These are phyloP conservation scores for Hypoxylon fuscum DNA, from an alignment of 495 filamentous ascomycete genomes.

Conservation along the genomic window DNA sequence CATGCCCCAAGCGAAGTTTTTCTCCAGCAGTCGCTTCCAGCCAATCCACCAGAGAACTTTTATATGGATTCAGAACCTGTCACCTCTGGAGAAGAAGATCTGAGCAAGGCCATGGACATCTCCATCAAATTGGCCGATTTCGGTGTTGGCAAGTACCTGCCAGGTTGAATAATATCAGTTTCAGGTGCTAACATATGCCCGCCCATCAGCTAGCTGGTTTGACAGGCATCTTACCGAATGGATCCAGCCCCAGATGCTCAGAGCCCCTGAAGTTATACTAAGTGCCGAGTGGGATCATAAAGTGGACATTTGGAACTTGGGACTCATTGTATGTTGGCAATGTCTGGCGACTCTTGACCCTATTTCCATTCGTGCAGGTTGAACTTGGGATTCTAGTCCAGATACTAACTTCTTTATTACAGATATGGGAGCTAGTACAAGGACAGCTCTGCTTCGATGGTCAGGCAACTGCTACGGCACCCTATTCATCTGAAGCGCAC, in stretches of 20 bases:
- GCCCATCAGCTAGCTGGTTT: conserved; percentile 19
- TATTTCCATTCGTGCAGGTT: not conserved
- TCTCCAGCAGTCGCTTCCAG: not conserved
- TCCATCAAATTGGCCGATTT: conserved; percentile 20
- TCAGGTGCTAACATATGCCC: not conserved
- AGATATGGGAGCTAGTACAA: conserved; percentile 24
- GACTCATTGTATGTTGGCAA: conserved; percentile 46
- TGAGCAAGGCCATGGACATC: conserved; percentile 1
- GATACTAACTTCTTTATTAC: not conserved
- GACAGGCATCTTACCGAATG: conserved; percentile 41
- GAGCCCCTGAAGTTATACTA: conserved; percentile 59
- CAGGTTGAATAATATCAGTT: not conserved
- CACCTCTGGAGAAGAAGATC: conserved; percentile 17
- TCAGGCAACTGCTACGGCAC: not conserved
- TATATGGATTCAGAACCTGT: conserved; percentile 29
- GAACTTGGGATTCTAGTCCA: no score
- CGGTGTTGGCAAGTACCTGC: conserved; percentile 11
- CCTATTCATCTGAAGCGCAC: conserved; percentile 16
- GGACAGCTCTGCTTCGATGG: conserved; percentile 26
- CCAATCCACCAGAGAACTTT: conserved; percentile 19
- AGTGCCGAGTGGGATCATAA: conserved; percentile 50
- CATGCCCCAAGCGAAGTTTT: conserved; percentile 23
- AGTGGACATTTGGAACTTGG: conserved; percentile 60
- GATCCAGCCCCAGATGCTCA: conserved; percentile 54
- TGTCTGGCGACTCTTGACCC: not conserved